Evolutionary conservation across 2,329 filamentous ascomycete species (phyloP), one percentile per base, ranked within the genome.

Genomic region (Pseudogymnoascus sp.): DNA sequence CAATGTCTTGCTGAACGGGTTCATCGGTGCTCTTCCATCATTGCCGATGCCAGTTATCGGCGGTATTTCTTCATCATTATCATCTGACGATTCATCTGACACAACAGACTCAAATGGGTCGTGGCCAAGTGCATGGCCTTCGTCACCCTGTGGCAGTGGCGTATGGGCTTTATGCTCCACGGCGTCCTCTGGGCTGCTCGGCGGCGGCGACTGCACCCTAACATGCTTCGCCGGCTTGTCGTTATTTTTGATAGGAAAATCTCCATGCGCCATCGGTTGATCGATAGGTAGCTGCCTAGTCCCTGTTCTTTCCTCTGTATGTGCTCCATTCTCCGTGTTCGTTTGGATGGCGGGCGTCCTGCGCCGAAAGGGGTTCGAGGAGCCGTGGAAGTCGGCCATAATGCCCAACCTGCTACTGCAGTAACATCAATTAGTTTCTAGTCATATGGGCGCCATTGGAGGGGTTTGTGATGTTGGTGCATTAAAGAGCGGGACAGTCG

Each of bases 221-320:
- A 90, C 87, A 69, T 83, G 88, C 75, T 89, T 88, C 64, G 82
- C 78, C 39, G 83, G 77, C 77, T 81, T 89, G 72, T 66, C 64
- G 29, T 65, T 62, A 43, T 69, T 71, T 63, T 68, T 71, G 4
- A 33, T 31, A 33, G 68, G 66, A 35, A 55, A 41, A 55, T 66
- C 63, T 33, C 61, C 29, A 4, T 59, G 43, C 61, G 67, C 64
- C 45, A 63, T 43, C 33, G 37, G 16, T 35, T 29, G 60, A 31
- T 62, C 60, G 43, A 33, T 49, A 16, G 26, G 43, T 37, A 62
- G 49, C 11, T 55, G 49, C 49, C 49, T 55, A 19, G 29, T n/a
- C n/a, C n/a, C 49, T 33, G 8, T 55, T n/a, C 29, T 33, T 55
- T 55, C 49, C n/a, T 33, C 49, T 33, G 49, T 26, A 29, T 33